Base-by-base conservation (phyloP, 768 basidiomycete species). In the Macrolepiota dolichaula region DNA sequence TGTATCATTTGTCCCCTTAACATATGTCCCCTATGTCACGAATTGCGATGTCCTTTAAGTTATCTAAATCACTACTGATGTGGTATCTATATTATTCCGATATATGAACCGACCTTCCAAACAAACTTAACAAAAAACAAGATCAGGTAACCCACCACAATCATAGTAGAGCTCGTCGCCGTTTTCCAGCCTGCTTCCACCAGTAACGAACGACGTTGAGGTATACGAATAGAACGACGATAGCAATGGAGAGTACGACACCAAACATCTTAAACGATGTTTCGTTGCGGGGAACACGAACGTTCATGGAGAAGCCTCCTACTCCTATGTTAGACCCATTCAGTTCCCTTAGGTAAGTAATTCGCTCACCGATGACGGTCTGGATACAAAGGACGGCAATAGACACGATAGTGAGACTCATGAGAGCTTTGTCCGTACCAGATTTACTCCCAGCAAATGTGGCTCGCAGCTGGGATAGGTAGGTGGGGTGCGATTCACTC, bases 401-500 rank as follows among this genome's bases (percentile, higher is more conserved):
- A 65, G 79, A 83, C 57, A 94, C 80, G n/a, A 81, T 69, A 0
- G 88, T 85, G 4, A 96, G 77, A 51, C 79, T 77, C 13, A 96
- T 68, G 22, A 94, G 73, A 13, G 86, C 82, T 64, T 81, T 83
- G 70, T 91, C 91, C 4, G 82, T 83, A 4, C 82, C 83, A 7
- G 79, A 77, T 70, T 88, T 87, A 1, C 86, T 81, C 36, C 78
- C 76, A 5, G 82, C 79, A 37, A 86, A 82, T 15, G 81, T 80
- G 1, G 88, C 74, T 6, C 87, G 82, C 4, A 98, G 81, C 57
- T 94, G 87, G 12, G 88, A 84, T 5, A 96, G 76, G 71, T 96
- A 96, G 1, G 87, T 87, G 0, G 93, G 93, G 66, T 96, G 92
- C 17, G 91, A 90, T 65, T 96, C 88, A 64, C 88, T 87, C 52